phyloP scores from a whole-genome alignment of 2,329 filamentous ascomycete species.

The Fusarium cyanostomum region DNA sequence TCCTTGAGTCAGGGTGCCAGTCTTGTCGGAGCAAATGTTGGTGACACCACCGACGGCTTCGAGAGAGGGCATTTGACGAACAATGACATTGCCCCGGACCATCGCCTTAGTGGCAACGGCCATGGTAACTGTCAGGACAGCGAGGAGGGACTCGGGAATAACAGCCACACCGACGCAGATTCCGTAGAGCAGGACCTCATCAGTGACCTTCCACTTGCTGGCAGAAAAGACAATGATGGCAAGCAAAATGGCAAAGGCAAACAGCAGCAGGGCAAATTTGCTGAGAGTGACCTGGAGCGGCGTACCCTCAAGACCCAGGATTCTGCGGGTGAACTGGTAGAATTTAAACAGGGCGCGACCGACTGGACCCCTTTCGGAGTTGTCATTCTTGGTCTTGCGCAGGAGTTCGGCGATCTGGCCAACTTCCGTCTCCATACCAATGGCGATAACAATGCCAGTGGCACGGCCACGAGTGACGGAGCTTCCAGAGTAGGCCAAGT shows the following conservation, averaged over 20 bases:
- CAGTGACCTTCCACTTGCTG: constrained; percentile 61
- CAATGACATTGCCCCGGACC: constrained; percentile 71
- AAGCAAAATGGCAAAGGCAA: constrained; percentile 72
- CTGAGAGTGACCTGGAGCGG: constrained; percentile 86
- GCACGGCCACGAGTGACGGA: constrained; percentile 77
- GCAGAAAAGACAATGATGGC: constrained; percentile 70
- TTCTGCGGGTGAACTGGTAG: constrained; percentile 57
- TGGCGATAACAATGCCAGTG: constrained; percentile 73
- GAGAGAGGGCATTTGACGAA: constrained; percentile 71
- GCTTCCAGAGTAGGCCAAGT: constrained; percentile 76
- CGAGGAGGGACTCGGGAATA: constrained; percentile 73
- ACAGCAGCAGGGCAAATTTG: constrained; percentile 84
- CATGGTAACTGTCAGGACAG: constrained; percentile 77
- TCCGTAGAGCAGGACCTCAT: constrained; percentile 69
- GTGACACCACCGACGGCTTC: constrained; percentile 76
- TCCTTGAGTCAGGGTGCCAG: constrained; percentile 72
- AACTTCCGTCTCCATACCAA: constrained; percentile 79
- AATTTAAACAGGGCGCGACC: constrained; percentile 54
- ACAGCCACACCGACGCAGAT: constrained; percentile 71
- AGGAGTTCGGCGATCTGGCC: constrained; percentile 79
- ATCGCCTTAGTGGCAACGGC: constrained; percentile 72
- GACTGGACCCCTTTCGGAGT: constrained; percentile 54
- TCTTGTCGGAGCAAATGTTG: constrained; percentile 77
- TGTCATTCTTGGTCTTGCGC: constrained; percentile 62
- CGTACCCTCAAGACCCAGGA: constrained; percentile 77